Conservation (phyloP, 257 asterid species). For the Rehmannia glutinosa region DNA sequence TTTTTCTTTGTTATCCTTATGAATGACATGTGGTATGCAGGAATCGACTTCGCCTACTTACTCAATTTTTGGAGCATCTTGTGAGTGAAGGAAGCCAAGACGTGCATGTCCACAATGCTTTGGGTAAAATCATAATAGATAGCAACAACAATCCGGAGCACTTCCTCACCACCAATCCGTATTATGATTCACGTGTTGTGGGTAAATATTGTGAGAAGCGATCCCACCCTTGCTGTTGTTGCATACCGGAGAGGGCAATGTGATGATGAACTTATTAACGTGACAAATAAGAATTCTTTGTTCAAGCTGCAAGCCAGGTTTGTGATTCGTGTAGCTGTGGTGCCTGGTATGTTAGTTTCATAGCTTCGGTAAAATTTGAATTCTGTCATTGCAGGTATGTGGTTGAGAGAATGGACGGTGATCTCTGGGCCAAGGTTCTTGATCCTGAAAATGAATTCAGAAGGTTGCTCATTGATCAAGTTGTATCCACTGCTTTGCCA, state of each 20-base stretch:
- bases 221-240: slow-evolving; percentile 99
- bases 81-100: slow-evolving; percentile 99
- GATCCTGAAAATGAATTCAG: slow-evolving; percentile 96
- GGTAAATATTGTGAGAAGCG: slow-evolving; percentile 99
- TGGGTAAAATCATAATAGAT: slow-evolving; percentile 97
- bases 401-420: slow-evolving; percentile 98
- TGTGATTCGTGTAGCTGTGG: slow-evolving; percentile 22
- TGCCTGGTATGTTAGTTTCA: slow-evolving; percentile 9
- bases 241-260: slow-evolving; percentile 98
- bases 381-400: slow-evolving; percentile 62
- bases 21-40: slow-evolving; percentile 39
- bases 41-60: slow-evolving; percentile 96
- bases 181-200: slow-evolving; percentile 95
- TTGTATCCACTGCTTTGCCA: slow-evolving; percentile 98
- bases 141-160: slow-evolving; percentile 99
- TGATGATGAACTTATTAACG: slow-evolving; percentile 94
- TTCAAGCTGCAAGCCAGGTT: slow-evolving; percentile 98
- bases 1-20: slow-evolving; percentile 17
- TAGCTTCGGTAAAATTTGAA: neutral
- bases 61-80: slow-evolving; percentile 99
- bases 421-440: slow-evolving; percentile 94
- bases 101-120: slow-evolving; percentile 98
- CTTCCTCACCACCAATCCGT: slow-evolving; percentile 97
- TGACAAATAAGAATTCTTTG: slow-evolving; percentile 89
- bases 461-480: slow-evolving; percentile 98